Evolutionary conservation across 108 stramenopile species (phyloP).

Genomic region (Nannochloropsis granulata): DNA sequence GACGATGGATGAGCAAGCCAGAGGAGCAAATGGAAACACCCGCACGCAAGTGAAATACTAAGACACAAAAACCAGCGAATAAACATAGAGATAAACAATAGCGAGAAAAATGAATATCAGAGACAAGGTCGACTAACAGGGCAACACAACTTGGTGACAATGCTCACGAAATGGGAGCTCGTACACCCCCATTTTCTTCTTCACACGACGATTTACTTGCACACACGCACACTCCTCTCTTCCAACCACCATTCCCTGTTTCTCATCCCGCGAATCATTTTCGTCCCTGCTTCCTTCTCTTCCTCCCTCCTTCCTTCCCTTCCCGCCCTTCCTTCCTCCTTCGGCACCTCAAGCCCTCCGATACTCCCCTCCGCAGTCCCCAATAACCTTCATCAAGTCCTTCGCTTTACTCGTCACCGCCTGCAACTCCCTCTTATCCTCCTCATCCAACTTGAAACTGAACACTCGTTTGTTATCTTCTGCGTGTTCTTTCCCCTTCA

Average conservation of each 20-base stretch:
- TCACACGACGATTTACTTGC: too few relatives aligned
- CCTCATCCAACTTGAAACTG: slow-evolving; percentile 13
- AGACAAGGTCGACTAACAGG: too few relatives aligned
- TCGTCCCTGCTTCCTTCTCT: not conserved
- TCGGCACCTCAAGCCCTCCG: not conserved
- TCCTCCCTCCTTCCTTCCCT: not conserved
- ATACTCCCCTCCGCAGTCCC: slow-evolving; percentile 32
- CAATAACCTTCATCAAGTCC: slow-evolving; percentile 24
- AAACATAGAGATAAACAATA: too few relatives aligned
- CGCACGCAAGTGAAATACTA: too few relatives aligned
- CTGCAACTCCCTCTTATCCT: not conserved
- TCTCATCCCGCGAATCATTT: not conserved
- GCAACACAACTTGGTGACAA: too few relatives aligned
- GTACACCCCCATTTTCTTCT: too few relatives aligned
- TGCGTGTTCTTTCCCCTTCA: slow-evolving; percentile 5
- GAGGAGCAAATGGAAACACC: not conserved
- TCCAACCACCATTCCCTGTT: too few relatives aligned
- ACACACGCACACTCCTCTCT: too few relatives aligned
- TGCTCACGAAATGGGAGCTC: too few relatives aligned
- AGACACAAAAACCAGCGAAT: too few relatives aligned
- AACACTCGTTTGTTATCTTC: slow-evolving; percentile 12
- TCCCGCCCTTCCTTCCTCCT: not conserved
- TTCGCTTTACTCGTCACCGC: slow-evolving; percentile 3
- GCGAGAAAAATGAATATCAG: too few relatives aligned
- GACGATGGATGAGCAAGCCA: not conserved